A percentile compares a stretch with the other conserved stretches of the same genome.
Evolutionary conservation across 805 yeast species (phyloP).

Genomic region (Wickerhamomyces mucosus): DNA sequence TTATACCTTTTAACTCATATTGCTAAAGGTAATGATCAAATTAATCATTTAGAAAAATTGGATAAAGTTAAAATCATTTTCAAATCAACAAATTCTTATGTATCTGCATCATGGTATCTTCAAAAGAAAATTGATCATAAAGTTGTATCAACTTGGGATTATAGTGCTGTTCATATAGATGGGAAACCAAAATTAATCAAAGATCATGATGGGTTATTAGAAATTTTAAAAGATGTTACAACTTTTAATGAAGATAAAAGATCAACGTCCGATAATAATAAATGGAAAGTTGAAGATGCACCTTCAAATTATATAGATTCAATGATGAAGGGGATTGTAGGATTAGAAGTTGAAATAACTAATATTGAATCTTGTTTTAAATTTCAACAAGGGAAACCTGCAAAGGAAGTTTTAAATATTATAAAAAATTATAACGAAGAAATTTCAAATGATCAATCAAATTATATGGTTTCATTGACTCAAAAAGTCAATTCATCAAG

Average conservation of each 20-base stretch:
- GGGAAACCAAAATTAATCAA: slow-evolving; percentile 38
- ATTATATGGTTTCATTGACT: too few relatives aligned
- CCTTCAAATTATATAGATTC: slow-evolving; percentile 36
- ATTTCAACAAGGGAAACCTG: slow-evolving; percentile 40
- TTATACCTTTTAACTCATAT: slow-evolving; percentile 43
- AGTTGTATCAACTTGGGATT: slow-evolving; percentile 66
- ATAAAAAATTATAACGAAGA: slow-evolving; percentile 36
- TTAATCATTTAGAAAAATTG: slow-evolving; percentile 26
- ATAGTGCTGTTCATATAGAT: slow-evolving; percentile 44
- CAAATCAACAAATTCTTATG: slow-evolving; percentile 41
- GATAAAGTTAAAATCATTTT: slow-evolving; percentile 39
- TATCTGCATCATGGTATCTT: slow-evolving; percentile 52
- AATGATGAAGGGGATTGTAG: slow-evolving; percentile 42
- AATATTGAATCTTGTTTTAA: slow-evolving; percentile 45
- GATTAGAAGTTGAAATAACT: slow-evolving; percentile 42
- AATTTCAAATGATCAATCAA: slow-evolving; percentile 20
- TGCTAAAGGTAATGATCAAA: slow-evolving; percentile 42
- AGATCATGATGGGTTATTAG: slow-evolving; percentile 35
- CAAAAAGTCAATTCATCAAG: too few relatives aligned
- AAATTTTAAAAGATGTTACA: slow-evolving; percentile 35
- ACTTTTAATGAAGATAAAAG: slow-evolving; percentile 37
- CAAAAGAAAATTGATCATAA: slow-evolving; percentile 47
- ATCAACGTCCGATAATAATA: slow-evolving; percentile 19
- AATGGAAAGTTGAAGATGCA: slow-evolving; percentile 52
- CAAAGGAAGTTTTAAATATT: slow-evolving; percentile 42